These are phyloP conservation scores for Cornus suecica DNA, from an alignment of 148 eudicot species.

Conservation along the genomic window DNA sequence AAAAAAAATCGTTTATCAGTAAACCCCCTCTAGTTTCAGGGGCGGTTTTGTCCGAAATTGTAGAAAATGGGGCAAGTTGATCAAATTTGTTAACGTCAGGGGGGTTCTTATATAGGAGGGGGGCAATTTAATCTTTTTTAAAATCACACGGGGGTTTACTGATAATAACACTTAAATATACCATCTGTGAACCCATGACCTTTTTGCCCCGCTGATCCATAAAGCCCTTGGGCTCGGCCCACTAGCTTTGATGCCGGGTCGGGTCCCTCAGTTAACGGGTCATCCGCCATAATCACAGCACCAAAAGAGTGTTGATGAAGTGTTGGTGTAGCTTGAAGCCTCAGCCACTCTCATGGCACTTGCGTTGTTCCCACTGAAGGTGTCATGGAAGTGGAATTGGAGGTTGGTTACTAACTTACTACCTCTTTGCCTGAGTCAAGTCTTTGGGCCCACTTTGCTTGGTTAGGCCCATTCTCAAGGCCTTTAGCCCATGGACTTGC, in stretches of 20 bases:
- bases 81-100: too few relatives aligned
- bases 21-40: too few relatives aligned
- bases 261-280: constrained; percentile 51
- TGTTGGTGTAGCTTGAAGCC: constrained; percentile 20
- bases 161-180: constrained; percentile 44
- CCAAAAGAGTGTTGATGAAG: constrained; percentile 33
- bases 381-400: constrained; percentile 64
- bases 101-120: too few relatives aligned
- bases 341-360: constrained; percentile 35
- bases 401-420: too few relatives aligned
- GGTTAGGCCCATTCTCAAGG: constrained; percentile 3
- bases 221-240: constrained; percentile 55
- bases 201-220: constrained; percentile 36
- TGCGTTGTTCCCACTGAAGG: constrained; percentile 30
- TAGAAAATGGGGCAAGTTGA: too few relatives aligned
- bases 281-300: constrained; percentile 38
- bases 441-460: too few relatives aligned
- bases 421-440: too few relatives aligned
- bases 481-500: too few relatives aligned
- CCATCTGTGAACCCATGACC: constrained; percentile 45
- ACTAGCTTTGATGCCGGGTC: constrained; percentile 44
- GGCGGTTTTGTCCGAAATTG: too few relatives aligned
- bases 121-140: too few relatives aligned
- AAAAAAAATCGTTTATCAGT: too few relatives aligned
- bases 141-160: too few relatives aligned